A percentile compares a stretch with the other conserved stretches of the same genome.
Evolutionary conservation across 2,329 filamentous ascomycete species (phyloP).

Genomic region (Rachicladosporium sp.): DNA sequence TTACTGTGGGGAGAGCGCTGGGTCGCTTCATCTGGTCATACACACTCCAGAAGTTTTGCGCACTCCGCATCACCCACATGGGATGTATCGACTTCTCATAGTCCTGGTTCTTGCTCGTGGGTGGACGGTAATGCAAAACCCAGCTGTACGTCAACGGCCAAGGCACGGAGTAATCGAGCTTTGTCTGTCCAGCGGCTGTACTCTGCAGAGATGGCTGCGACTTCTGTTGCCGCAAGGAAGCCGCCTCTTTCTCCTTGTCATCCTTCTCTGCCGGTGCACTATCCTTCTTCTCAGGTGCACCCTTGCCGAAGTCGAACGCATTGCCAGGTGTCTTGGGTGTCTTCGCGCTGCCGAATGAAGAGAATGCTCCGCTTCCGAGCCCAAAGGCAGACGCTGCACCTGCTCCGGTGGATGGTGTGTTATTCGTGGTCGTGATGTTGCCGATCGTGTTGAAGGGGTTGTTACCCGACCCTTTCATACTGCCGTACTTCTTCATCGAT

Average conservation of each 20-base stretch:
- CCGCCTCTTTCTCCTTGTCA: slow-evolving; percentile 14
- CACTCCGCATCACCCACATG: slow-evolving; percentile 68
- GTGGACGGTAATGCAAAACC: slow-evolving; percentile 95
- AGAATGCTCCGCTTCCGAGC: slow-evolving; percentile 87
- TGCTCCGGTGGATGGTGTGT: slow-evolving; percentile 62
- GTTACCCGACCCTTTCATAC: slow-evolving; percentile 59
- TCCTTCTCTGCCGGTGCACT: slow-evolving; percentile 29
- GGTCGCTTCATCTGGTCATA: slow-evolving; percentile 85
- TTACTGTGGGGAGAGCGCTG: slow-evolving; percentile 76
- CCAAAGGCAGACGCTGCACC: slow-evolving; percentile 82
- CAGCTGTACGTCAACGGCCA: slow-evolving; percentile 68
- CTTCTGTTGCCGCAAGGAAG: slow-evolving; percentile 12
- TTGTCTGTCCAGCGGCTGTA: slow-evolving; percentile 3
- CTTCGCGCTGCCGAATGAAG: slow-evolving; percentile 77
- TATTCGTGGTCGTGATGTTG: slow-evolving; percentile 50
- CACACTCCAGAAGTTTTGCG: slow-evolving; percentile 82
- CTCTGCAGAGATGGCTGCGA: slow-evolving; percentile 13
- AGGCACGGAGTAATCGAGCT: slow-evolving; percentile 6
- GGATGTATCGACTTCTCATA: slow-evolving; percentile 94
- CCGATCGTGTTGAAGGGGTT: slow-evolving; percentile 71
- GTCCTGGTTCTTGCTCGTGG: slow-evolving; percentile 92
- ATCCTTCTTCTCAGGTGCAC: slow-evolving; percentile 49
- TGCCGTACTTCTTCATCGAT: slow-evolving; percentile 61
- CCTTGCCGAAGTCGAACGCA: slow-evolving; percentile 63
- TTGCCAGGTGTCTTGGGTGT: slow-evolving; percentile 68